Percentiles rank a stretch among this genome's conserved stretches.
Evolutionary conservation across 2,329 filamentous ascomycete species (phyloP).

Genomic region (Clarireedia sp.): DNA sequence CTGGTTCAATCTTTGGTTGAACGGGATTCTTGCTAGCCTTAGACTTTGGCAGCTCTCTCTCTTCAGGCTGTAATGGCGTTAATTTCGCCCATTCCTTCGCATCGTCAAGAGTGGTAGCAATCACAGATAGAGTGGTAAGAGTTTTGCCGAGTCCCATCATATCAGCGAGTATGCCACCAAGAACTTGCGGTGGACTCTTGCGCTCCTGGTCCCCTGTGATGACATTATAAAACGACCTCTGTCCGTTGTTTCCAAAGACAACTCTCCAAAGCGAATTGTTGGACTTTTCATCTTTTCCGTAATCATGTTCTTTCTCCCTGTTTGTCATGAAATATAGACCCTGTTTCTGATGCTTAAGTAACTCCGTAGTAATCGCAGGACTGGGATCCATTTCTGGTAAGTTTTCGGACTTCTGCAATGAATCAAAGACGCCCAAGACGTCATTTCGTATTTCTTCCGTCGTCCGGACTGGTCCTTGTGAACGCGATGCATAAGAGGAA

Average conservation of each 20-base stretch:
- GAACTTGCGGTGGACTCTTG: conserved; percentile 54
- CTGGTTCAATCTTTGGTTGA: conserved; percentile 27
- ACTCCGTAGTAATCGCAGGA: conserved; percentile 50
- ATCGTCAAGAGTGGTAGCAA: conserved; percentile 57
- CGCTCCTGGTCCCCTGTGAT: conserved; percentile 65
- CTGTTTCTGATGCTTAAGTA: conserved; percentile 85
- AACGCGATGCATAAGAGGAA: conserved; percentile 30
- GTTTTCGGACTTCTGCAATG: conserved; percentile 65
- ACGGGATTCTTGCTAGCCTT: conserved; percentile 8
- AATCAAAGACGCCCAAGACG: conserved; percentile 81
- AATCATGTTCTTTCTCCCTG: conserved; percentile 61
- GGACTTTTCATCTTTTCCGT: conserved; percentile 49
- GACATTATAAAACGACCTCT: conserved; percentile 67
- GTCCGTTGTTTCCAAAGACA: conserved; percentile 46
- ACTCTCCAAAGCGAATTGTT: conserved; percentile 73
- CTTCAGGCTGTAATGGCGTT: conserved; percentile 34
- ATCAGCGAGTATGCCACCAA: conserved; percentile 70
- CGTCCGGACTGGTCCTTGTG: conserved; percentile 44
- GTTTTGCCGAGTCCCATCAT: conserved; percentile 90
- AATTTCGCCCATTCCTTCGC: conserved; percentile 54
- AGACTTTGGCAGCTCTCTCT: conserved; percentile 14
- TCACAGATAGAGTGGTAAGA: conserved; percentile 73
- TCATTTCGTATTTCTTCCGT: conserved; percentile 82
- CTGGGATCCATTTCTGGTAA: conserved; percentile 66
- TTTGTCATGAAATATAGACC: conserved; percentile 78